Conservation (phyloP, 108 stramenopile species). For the Discostella stelligeroides region DNA sequence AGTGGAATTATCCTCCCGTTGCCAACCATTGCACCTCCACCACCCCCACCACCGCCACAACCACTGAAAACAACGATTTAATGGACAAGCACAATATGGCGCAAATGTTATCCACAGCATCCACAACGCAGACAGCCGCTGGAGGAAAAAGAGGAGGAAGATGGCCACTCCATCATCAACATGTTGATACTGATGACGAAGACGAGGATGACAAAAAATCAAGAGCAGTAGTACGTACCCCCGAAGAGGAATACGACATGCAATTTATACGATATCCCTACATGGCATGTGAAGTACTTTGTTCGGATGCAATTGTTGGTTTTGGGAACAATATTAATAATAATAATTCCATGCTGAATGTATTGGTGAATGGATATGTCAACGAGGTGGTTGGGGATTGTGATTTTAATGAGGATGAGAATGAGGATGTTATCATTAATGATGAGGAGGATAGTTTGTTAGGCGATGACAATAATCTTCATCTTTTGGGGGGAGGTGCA, state of each 20-base stretch:
- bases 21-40: too few relatives aligned
- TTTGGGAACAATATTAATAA: too few relatives aligned
- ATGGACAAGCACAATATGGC: too few relatives aligned
- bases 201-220: slow-evolving; percentile 18
- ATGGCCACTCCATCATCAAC: not conserved
- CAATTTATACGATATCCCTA: slow-evolving; percentile 84
- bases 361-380: slow-evolving; percentile 76
- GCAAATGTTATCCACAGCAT: too few relatives aligned
- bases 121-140: too few relatives aligned
- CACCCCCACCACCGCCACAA: too few relatives aligned
- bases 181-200: slow-evolving; percentile 5
- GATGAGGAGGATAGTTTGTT: slow-evolving; percentile 37
- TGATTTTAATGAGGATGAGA: slow-evolving; percentile 24
- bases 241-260: slow-evolving; percentile 50
- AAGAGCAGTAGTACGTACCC: slow-evolving; percentile 16
- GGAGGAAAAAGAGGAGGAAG: too few relatives aligned
- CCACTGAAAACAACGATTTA: too few relatives aligned
- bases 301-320: slow-evolving; percentile 81
- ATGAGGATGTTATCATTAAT: slow-evolving; percentile 24
- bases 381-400: slow-evolving; percentile 28
- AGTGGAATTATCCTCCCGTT: not conserved
- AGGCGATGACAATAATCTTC: not conserved
- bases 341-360: slow-evolving; percentile 78
- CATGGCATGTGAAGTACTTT: slow-evolving; percentile 97
- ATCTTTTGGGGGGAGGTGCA: slow-evolving; percentile 2